Evolutionary conservation across 75 land plant genomes (phyloP).

Genomic region (Pinus taeda): DNA sequence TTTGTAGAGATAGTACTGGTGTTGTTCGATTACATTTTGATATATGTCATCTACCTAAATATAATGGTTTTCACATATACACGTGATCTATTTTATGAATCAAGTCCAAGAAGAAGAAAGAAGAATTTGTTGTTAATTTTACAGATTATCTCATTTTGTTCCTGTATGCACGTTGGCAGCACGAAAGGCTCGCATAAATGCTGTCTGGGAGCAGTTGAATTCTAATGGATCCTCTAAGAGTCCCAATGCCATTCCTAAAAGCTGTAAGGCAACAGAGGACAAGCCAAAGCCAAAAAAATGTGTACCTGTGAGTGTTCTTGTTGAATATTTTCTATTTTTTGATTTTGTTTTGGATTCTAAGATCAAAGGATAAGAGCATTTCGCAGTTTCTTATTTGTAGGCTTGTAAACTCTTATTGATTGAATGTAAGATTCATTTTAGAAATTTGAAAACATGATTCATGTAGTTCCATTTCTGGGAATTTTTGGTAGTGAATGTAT

Average conservation of each 20-base stretch:
- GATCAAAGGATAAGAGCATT: too few species aligned
- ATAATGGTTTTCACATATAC: not conserved
- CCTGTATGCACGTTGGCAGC: not conserved
- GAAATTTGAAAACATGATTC: too few species aligned
- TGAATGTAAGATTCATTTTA: too few species aligned
- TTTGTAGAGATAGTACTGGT: not conserved
- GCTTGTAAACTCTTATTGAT: too few species aligned
- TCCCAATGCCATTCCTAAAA: not conserved
- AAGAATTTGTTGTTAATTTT: not conserved
- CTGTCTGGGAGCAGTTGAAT: conserved; percentile 12
- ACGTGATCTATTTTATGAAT: not conserved
- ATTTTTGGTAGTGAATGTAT: too few species aligned
- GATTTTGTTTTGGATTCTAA: too few species aligned
- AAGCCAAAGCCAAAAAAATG: not conserved
- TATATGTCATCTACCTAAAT: not conserved
- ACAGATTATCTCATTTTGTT: not conserved
- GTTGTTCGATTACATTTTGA: not conserved
- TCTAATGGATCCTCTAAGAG: not conserved
- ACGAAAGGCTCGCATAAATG: conserved; percentile 5
- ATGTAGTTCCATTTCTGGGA: too few species aligned
- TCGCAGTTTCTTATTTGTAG: too few species aligned
- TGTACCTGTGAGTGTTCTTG: conserved; percentile 1
- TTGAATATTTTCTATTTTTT: too few species aligned
- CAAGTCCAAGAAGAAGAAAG: not conserved
- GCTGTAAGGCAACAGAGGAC: not conserved